Evolutionary conservation across 306 rosid species (phyloP).

Genomic region (Ormosia emarginata): DNA sequence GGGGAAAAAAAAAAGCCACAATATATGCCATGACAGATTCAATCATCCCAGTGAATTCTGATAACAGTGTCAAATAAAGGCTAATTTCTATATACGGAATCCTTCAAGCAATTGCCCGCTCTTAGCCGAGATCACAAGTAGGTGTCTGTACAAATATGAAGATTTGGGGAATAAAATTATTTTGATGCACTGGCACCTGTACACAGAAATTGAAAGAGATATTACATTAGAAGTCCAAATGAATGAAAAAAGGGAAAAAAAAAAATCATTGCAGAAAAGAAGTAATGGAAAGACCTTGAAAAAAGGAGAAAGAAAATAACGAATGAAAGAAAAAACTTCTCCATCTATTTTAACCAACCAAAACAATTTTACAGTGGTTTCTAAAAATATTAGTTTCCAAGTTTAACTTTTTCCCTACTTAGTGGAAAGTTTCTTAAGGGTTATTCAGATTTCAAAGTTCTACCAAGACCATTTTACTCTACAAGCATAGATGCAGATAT

Average conservation of each 20-base stretch:
- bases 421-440: no score
- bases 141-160: conserved; percentile 11
- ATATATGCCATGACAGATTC: background rate
- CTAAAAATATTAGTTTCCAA: background rate
- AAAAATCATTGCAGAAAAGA: background rate
- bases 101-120: conserved; percentile 8
- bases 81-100: background rate
- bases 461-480: no score
- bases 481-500: no score
- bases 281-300: background rate
- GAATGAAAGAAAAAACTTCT: background rate
- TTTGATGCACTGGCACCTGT: conserved; percentile 28
- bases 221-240: background rate
- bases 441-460: no score
- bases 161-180: conserved; percentile 3
- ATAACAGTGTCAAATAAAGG: background rate
- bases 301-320: no score
- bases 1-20: background rate
- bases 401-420: background rate
- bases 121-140: background rate
- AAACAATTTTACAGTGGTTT: background rate
- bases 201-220: background rate
- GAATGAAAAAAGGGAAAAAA: background rate
- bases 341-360: background rate
- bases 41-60: background rate